Evolutionary conservation across 2,329 filamentous ascomycete genomes (phyloP).

Genomic region (Arthrobotrys musiformis): DNA sequence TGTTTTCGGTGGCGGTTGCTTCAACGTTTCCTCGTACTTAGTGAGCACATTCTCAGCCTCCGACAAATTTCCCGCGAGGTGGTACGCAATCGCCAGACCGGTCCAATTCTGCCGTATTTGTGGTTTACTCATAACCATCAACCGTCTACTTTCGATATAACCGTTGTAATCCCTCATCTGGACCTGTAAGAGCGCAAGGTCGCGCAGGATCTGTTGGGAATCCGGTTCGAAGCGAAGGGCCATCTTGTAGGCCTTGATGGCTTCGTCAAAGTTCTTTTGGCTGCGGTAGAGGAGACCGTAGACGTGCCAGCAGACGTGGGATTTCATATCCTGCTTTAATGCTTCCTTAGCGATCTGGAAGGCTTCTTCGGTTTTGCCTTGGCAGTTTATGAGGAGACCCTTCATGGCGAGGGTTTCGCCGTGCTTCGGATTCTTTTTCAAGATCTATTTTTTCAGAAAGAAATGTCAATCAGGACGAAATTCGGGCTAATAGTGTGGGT

Average conservation of each 20-base stretch:
- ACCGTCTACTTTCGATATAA: conserved; percentile 86
- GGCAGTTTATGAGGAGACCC: conserved; percentile 91
- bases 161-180: conserved; percentile 97
- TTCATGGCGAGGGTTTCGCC: conserved; percentile 99
- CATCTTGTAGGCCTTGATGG: conserved; percentile 99
- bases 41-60: conserved; percentile 91
- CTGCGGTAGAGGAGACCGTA: conserved; percentile 93
- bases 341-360: conserved; percentile 93
- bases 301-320: conserved; percentile 99
- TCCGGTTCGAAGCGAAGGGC: conserved; percentile 93
- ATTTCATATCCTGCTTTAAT: conserved; percentile 96
- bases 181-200: conserved; percentile 89
- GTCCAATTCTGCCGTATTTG: conserved; percentile 94
- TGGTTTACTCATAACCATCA: conserved; percentile 87
- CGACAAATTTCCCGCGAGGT: conserved; percentile 83
- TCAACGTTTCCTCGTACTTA: conserved; percentile 93
- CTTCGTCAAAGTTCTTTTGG: conserved; percentile 97
- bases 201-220: conserved; percentile 90
- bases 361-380: conserved; percentile 91
- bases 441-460: conserved; percentile 70
- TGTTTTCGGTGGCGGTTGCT: conserved; percentile 72
- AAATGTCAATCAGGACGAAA: background rate
- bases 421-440: conserved; percentile 94
- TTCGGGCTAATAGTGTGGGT: background rate
- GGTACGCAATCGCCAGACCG: conserved; percentile 91